A percentile compares a stretch with the other conserved stretches of the same genome.
Evolutionary conservation across 305 asterid genomes (phyloP).

Genomic region (Rubia peregrina): DNA sequence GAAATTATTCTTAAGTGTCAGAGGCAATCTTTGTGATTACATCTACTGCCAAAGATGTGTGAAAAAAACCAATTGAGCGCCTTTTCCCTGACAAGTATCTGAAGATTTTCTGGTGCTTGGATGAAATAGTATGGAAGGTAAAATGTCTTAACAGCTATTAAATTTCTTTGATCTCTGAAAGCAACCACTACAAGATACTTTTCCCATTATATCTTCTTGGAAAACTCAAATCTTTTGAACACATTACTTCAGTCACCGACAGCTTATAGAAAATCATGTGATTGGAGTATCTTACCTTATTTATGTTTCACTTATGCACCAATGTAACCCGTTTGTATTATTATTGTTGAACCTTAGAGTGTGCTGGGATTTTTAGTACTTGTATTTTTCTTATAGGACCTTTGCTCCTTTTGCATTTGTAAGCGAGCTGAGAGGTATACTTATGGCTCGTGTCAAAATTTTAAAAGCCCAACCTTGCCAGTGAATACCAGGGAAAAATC

Average conservation of each 20-base stretch:
- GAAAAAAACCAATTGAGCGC: slow-evolving; percentile 84
- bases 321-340: too few relatives aligned
- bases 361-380: not conserved
- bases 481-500: too few relatives aligned
- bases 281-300: not conserved
- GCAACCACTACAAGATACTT: not conserved
- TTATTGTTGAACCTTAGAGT: not conserved
- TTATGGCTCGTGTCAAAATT: too few relatives aligned
- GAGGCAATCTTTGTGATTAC: slow-evolving; percentile 83
- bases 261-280: not conserved
- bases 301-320: not conserved
- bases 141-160: slow-evolving; percentile 2
- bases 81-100: slow-evolving; percentile 93
- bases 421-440: too few relatives aligned
- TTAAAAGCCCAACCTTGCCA: too few relatives aligned
- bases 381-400: not conserved
- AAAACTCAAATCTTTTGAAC: not conserved
- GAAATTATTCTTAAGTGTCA: slow-evolving; percentile 39
- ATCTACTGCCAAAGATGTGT: slow-evolving; percentile 83
- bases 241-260: not conserved
- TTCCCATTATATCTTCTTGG: not conserved
- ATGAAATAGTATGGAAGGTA: slow-evolving; percentile 98
- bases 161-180: not conserved
- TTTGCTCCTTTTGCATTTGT: too few relatives aligned
- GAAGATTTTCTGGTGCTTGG: slow-evolving; percentile 86